Evolutionary conservation across 2,329 filamentous ascomycete species (phyloP).

Genomic region (Penicillium paneum): DNA sequence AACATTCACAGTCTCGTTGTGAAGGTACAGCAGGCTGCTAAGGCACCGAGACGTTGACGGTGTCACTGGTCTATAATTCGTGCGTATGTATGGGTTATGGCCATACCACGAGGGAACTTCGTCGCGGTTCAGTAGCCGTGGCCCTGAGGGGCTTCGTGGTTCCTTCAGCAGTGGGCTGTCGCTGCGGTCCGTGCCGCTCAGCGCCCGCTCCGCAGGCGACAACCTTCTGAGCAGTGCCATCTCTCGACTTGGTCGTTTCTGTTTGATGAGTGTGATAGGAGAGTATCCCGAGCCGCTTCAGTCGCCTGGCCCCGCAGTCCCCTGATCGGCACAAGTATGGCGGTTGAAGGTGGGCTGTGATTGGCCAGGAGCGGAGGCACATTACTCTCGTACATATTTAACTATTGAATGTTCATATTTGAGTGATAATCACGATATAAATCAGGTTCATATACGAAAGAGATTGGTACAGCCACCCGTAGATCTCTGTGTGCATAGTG

Average conservation of each 20-base stretch:
- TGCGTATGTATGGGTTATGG: neutral
- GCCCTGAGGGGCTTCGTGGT: neutral
- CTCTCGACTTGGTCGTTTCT: neutral
- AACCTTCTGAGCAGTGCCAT: neutral
- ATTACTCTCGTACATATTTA: too few species aligned
- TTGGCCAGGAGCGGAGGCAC: too few species aligned
- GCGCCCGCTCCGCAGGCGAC: neutral
- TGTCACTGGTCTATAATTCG: neutral
- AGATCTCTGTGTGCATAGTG: too few species aligned
- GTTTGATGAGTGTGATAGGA: neutral
- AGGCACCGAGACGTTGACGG: neutral
- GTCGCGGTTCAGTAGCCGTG: neutral
- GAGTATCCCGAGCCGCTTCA: neutral
- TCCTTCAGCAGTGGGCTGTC: neutral
- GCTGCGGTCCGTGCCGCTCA: neutral
- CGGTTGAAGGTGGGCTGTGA: too few species aligned
- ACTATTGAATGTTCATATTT: too few species aligned
- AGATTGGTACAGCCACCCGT: too few species aligned
- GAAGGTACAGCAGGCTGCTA: conserved; percentile 12
- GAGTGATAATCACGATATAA: too few species aligned
- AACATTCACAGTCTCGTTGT: conserved; percentile 23
- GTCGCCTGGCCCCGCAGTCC: too few species aligned
- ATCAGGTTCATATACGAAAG: too few species aligned
- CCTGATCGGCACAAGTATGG: too few species aligned
- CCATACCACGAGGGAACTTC: neutral